Evolutionary conservation across 2,329 filamentous ascomycete genomes (phyloP), one percentile per base, ranked within the genome.

Genomic region (Fusarium illudens): DNA sequence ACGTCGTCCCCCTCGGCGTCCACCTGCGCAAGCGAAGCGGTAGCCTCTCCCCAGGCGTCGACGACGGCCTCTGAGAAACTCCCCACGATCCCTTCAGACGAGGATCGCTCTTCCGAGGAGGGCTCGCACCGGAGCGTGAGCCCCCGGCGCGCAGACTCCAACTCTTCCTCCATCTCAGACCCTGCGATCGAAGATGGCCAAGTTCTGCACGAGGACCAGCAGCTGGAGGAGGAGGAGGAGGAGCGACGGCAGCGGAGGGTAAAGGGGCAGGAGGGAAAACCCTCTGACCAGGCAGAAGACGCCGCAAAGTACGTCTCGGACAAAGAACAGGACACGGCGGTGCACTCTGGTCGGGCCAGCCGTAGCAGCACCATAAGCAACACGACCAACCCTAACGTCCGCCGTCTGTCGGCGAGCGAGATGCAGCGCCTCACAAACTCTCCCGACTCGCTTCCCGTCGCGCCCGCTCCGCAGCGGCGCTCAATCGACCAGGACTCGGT

Each of bases 381-480:
- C 60, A 68, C 72, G 5, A 67, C 65, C 30, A 80, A 78, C 64
- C 75, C 79, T 39, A 84, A 79, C 49, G 77, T 88, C 48, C 82
- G 85, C 57, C 83, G 86, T 34, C 79, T 90, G 25, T 88, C 87
- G 0, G 85, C 85, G 8, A 84, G 81, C 34, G 85, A 88, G 71
- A 88, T 90, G 73, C 84, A 87, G 55, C 84, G 87, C 62, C 77
- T 90, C 61, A 84, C 85, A 13, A 83, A 82, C 27, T 82, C 84
- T 2, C 86, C 86, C 6, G 85, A 87, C 27, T 89, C 87, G 1
- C 77, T 90, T 2, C 87, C 88, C 12, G 76, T 89, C 1, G 84
- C 84, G 2, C 75, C 78, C 66, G 76, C 79, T 70, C 75, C 75
- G 54, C 65, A 78, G 76, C 64, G 79, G 72, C 67, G 77, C 76